These are phyloP conservation scores for Cryptococcus amylolentus DNA, from an alignment of 1,284 basidiomycete genomes.

Conservation along the genomic window DNA sequence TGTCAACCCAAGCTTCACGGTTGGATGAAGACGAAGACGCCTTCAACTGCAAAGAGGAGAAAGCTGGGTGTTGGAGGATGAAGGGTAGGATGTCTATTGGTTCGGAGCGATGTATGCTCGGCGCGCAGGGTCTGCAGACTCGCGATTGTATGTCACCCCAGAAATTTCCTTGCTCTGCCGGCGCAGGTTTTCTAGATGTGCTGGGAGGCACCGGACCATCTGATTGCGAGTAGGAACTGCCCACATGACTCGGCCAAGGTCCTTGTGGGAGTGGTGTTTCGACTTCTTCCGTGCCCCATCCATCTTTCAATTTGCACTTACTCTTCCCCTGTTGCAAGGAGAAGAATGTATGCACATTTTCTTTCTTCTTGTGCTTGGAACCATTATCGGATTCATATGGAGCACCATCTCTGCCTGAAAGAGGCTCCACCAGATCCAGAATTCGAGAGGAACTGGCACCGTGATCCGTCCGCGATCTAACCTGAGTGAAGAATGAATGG, in stretches of 20 bases:
- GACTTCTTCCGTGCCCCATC: constrained; percentile 41
- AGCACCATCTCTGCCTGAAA: neutral
- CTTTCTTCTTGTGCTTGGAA: constrained; percentile 1
- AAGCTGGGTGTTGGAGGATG: constrained; percentile 31
- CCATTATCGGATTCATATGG: neutral
- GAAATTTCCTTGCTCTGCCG: constrained; percentile 2
- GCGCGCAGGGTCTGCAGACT: neutral
- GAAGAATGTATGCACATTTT: constrained; percentile 35
- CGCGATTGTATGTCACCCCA: constrained; percentile 1
- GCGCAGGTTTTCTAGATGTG: neutral
- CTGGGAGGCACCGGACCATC: too few species aligned
- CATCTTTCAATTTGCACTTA: constrained; percentile 24
- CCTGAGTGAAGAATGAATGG: constrained; percentile 35
- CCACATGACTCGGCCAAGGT: constrained; percentile 23
- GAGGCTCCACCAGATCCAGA: neutral
- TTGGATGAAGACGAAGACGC: constrained; percentile 5
- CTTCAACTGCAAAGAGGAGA: constrained; percentile 16
- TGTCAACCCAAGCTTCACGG: constrained; percentile 67
- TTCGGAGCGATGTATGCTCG: neutral
- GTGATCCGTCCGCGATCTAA: neutral
- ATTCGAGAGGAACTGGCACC: constrained; percentile 1
- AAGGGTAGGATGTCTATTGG: constrained; percentile 3
- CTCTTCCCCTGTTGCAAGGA: constrained; percentile 2
- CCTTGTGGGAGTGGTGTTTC: constrained; percentile 26
- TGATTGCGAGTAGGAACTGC: neutral